A percentile compares a stretch with the other conserved stretches of the same genome.
Evolutionary conservation across 345 rosid species (phyloP).

Genomic region (Eucalyptus regnans): DNA sequence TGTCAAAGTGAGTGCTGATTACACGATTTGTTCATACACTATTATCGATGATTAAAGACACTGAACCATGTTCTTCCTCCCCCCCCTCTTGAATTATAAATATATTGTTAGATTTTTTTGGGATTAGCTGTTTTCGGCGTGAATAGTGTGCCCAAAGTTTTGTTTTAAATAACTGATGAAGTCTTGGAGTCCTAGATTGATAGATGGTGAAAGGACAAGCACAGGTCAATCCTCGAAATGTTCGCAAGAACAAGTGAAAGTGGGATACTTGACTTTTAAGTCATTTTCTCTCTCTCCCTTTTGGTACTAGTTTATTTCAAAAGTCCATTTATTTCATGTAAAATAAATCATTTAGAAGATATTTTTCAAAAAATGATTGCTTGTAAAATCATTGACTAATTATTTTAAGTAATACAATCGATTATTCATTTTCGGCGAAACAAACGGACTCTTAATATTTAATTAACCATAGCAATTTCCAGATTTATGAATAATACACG

Average conservation of each 20-base stretch:
- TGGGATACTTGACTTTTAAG: not conserved
- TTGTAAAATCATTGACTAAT: not conserved
- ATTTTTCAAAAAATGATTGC: not conserved
- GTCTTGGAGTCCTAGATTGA: not conserved
- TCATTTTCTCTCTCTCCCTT: not conserved
- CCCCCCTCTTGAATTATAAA: not conserved
- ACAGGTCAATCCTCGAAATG: not conserved
- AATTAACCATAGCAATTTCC: not conserved
- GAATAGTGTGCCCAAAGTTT: not conserved
- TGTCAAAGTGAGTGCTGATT: not conserved
- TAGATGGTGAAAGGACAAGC: not conserved
- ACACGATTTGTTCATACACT: not conserved
- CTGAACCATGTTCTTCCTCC: not conserved
- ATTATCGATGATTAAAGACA: not conserved
- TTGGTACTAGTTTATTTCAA: not conserved
- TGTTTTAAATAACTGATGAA: not conserved
- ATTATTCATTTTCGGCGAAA: fast-evolving
- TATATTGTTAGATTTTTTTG: not conserved
- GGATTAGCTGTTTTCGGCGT: not conserved
- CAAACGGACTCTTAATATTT: not conserved
- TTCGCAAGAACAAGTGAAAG: not conserved
- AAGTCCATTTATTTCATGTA: not conserved
- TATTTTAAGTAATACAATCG: not conserved
- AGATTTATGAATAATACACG: not conserved
- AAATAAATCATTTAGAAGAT: not conserved